A percentile compares a stretch with the other conserved stretches of the same genome.
These are phyloP conservation scores for Cystobasidium onofrii DNA, from an alignment of 768 basidiomycete genomes.

Conservation along the genomic window DNA sequence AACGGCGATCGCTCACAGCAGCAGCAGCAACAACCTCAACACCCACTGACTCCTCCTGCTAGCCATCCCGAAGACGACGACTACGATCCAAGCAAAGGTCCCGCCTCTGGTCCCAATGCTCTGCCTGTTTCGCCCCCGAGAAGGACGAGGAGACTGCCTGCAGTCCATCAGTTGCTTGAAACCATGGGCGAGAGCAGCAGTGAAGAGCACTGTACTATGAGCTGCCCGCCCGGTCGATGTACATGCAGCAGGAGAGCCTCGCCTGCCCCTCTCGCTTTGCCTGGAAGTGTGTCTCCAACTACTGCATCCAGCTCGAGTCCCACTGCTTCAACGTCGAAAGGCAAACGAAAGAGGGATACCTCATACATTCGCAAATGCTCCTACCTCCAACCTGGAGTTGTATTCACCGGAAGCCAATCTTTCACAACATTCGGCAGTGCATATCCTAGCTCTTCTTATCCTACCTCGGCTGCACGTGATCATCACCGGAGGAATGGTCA, in stretches of 20 bases:
- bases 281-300: neutral
- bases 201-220: neutral
- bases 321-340: neutral
- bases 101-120: constrained; percentile 15
- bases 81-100: constrained; percentile 9
- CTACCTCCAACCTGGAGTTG: constrained; percentile 28
- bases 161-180: neutral
- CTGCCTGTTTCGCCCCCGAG: constrained; percentile 19
- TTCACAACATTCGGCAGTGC: constrained; percentile 17
- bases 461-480: neutral
- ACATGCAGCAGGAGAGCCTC: constrained; percentile 12
- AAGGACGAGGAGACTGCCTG: neutral
- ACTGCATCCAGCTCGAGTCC: neutral
- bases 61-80: neutral
- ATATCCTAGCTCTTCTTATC: neutral
- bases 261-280: constrained; percentile 1
- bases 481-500: neutral
- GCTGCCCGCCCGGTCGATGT: neutral
- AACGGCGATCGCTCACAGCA: neutral
- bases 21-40: neutral
- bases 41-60: too few species aligned
- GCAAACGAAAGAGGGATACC: neutral
- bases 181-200: neutral
- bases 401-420: constrained; percentile 35
- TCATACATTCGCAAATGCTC: constrained; percentile 24